A percentile compares a stretch with the other conserved stretches of the same genome.
These are phyloP conservation scores for Aspergillus panamensis DNA, from an alignment of 495 filamentous ascomycete species.

Conservation along the genomic window DNA sequence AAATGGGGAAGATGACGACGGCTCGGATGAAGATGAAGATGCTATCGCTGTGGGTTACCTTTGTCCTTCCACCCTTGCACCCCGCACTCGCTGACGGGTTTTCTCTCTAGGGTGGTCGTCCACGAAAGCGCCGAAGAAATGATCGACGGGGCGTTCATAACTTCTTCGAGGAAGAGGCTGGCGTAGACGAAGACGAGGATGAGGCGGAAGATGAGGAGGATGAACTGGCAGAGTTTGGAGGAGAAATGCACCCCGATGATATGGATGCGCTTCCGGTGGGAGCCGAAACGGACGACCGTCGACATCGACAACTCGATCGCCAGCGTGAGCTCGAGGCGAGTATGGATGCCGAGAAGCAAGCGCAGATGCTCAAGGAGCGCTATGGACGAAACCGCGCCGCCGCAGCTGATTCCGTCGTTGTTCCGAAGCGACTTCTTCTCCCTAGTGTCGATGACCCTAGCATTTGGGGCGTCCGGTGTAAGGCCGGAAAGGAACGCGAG, in stretches of 20 bases:
- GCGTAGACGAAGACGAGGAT: conserved; percentile 94
- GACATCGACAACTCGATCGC: conserved; percentile 91
- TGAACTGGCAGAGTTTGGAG: conserved; percentile 77
- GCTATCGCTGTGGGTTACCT: conserved; percentile 49
- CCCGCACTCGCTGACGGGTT: conserved; percentile 8
- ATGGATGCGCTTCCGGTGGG: conserved; percentile 74
- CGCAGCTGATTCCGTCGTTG: conserved; percentile 58
- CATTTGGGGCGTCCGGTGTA: conserved; percentile 92
- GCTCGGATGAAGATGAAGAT: conserved; percentile 59
- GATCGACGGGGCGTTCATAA: conserved; percentile 59
- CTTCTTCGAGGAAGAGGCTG: conserved; percentile 95
- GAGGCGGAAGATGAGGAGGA: conserved; percentile 87
- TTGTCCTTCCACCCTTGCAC: conserved; percentile 10
- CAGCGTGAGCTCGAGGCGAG: conserved; percentile 78
- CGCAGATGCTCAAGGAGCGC: conserved; percentile 75
- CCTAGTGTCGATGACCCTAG: conserved; percentile 93
- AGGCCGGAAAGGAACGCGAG: conserved; percentile 91
- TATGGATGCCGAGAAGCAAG: conserved; percentile 91
- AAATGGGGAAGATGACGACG: conserved; percentile 50
- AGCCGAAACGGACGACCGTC: conserved; percentile 80
- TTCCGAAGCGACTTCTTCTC: conserved; percentile 84
- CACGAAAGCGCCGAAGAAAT: conserved; percentile 67
- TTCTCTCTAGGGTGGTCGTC: conserved; percentile 58
- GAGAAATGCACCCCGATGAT: conserved; percentile 87
- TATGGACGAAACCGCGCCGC: conserved; percentile 66